These are phyloP conservation scores for Vitis amurensis DNA, from an alignment of 164 flowering plant genomes.

Conservation along the genomic window DNA sequence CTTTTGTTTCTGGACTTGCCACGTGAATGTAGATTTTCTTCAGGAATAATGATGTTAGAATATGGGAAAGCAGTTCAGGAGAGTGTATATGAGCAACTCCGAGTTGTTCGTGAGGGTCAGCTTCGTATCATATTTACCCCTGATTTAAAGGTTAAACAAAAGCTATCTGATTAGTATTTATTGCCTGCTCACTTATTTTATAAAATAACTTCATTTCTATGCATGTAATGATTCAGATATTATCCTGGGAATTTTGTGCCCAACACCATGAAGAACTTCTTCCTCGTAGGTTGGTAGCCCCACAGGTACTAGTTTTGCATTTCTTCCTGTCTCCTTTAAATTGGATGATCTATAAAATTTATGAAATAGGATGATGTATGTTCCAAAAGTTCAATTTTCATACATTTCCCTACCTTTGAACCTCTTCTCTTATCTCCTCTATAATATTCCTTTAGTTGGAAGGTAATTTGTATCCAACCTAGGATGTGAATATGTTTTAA, in stretches of 20 bases:
- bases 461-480: no score
- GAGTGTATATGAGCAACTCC: constrained; percentile 93
- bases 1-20: constrained; percentile 90
- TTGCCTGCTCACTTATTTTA: not conserved
- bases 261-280: constrained; percentile 94
- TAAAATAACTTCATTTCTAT: not conserved
- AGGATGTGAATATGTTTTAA: no score
- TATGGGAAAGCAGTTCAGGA: constrained; percentile 95
- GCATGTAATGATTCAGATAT: constrained; percentile 44
- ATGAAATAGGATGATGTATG: no score
- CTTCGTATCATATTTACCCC: constrained; percentile 83
- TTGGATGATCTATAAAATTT: not conserved
- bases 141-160: constrained; percentile 71
- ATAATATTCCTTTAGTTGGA: no score
- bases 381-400: no score
- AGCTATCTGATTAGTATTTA: not conserved
- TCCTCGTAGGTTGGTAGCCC: constrained; percentile 82
- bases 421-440: no score
- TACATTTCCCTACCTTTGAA: no score
- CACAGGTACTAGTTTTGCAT: constrained; percentile 61
- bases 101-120: constrained; percentile 92
- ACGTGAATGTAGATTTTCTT: constrained; percentile 66
- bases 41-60: constrained; percentile 91
- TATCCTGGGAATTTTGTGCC: constrained; percentile 97
- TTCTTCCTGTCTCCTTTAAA: not conserved